Conservation (phyloP, 805 yeast genomes). For the Wickerhamiella azyma region DNA sequence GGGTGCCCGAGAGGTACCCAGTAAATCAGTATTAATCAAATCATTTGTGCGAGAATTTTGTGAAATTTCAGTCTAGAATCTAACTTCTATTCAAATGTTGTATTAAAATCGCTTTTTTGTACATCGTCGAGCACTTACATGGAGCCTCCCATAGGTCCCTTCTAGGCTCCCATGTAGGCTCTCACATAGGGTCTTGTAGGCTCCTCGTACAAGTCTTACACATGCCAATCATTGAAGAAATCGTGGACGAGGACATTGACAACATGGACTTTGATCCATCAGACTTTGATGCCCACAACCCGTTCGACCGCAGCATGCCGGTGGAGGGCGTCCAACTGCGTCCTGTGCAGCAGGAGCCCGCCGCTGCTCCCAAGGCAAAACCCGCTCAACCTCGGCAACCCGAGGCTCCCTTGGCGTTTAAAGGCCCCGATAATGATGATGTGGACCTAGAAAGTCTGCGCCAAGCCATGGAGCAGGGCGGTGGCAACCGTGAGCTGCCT, state of each 20-base stretch:
- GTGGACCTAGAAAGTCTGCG: neutral
- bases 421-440: conserved; percentile 12
- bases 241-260: conserved; percentile 62
- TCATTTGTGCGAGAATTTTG: no score
- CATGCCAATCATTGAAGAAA: conserved; percentile 28
- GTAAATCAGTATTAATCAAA: no score
- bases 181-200: no score
- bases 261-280: conserved; percentile 89
- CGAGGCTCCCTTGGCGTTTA: conserved; percentile 12
- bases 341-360: conserved; percentile 17
- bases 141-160: neutral
- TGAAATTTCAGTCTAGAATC: no score
- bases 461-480: conserved; percentile 9
- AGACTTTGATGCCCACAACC: conserved; percentile 55
- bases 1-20: no score
- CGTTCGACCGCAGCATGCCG: conserved; percentile 23
- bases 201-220: neutral
- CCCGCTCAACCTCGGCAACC: neutral
- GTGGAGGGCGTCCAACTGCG: conserved; percentile 14
- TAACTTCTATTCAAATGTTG: neutral
- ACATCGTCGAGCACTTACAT: no score
- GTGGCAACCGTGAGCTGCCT: conserved; percentile 44
- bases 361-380: conserved; percentile 36
- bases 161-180: neutral
- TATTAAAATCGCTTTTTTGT: neutral